phyloP scores from a whole-genome alignment of 768 basidiomycete species.

The Boletellus ananas region DNA sequence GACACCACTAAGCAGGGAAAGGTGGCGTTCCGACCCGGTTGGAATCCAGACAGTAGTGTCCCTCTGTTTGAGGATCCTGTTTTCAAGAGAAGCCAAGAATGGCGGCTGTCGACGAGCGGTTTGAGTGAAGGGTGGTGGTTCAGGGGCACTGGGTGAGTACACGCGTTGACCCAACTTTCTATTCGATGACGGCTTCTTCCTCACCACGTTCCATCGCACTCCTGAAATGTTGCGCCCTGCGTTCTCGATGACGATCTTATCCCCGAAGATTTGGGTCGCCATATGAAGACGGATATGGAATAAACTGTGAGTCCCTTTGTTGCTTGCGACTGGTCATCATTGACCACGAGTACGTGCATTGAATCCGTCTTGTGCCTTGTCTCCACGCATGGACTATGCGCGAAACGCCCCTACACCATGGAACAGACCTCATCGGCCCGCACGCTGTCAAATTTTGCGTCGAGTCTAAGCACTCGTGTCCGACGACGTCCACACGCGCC shows the following conservation, averaged over 20 bases:
- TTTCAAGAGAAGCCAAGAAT: slow-evolving; percentile 70
- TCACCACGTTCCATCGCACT: not conserved
- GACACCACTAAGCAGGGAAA: not conserved
- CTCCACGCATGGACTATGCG: not conserved
- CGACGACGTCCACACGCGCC: slow-evolving; percentile 61
- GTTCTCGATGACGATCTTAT: slow-evolving; percentile 6
- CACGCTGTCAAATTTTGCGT: slow-evolving; percentile 86
- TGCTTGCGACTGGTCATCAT: not conserved
- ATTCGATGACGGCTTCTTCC: not conserved
- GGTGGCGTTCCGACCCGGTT: not conserved
- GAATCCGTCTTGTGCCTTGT: too few species aligned
- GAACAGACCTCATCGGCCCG: slow-evolving; percentile 74
- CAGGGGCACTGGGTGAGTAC: slow-evolving; percentile 74
- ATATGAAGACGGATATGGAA: slow-evolving; percentile 87
- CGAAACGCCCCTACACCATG: not conserved
- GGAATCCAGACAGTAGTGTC: not conserved
- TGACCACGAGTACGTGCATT: not conserved
- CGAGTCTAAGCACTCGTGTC: slow-evolving; percentile 78
- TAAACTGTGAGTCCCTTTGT: slow-evolving; percentile 65
- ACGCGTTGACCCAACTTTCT: not conserved
- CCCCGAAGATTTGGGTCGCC: slow-evolving; percentile 65
- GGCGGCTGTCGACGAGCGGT: slow-evolving; percentile 90
- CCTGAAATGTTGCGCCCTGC: not conserved
- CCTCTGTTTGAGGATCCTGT: slow-evolving; percentile 74
- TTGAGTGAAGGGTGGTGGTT: slow-evolving; percentile 83